These are phyloP conservation scores for Vicia villosa DNA, from an alignment of 306 rosid species.

Conservation along the genomic window DNA sequence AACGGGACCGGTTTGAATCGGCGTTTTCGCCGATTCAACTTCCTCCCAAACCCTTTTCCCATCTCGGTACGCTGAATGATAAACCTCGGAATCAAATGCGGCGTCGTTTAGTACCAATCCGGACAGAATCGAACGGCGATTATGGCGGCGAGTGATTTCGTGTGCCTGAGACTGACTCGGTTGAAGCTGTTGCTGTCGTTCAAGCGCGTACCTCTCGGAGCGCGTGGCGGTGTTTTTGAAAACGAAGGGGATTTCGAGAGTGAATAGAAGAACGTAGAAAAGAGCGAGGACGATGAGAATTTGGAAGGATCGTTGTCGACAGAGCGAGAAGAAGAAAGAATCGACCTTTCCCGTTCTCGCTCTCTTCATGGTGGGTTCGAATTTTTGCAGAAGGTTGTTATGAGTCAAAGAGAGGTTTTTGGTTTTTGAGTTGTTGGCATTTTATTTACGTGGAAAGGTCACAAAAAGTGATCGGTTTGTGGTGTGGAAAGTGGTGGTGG, in stretches of 20 bases:
- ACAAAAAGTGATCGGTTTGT: not conserved
- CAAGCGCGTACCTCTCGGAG: conserved; percentile 38
- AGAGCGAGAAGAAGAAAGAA: conserved; percentile 45
- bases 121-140: conserved; percentile 47
- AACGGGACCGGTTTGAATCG: not conserved
- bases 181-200: conserved; percentile 31
- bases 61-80: conserved; percentile 54
- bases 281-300: conserved; percentile 55
- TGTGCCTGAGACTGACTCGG: not conserved
- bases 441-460: not conserved
- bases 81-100: conserved; percentile 56
- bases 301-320: conserved; percentile 72
- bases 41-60: conserved; percentile 68
- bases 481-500: not conserved
- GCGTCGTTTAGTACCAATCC: conserved; percentile 51
- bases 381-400: not conserved
- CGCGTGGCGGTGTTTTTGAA: conserved; percentile 45
- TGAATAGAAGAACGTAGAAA: conserved; percentile 59
- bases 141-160: not conserved
- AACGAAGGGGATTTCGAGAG: conserved; percentile 75
- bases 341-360: conserved; percentile 35
- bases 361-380: not conserved
- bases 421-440: not conserved
- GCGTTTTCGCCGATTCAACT: conserved; percentile 40
- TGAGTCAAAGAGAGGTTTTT: not conserved